Conservation (phyloP, 768 basidiomycete species). For the Tylopilus plumbeoviolaceoides region DNA sequence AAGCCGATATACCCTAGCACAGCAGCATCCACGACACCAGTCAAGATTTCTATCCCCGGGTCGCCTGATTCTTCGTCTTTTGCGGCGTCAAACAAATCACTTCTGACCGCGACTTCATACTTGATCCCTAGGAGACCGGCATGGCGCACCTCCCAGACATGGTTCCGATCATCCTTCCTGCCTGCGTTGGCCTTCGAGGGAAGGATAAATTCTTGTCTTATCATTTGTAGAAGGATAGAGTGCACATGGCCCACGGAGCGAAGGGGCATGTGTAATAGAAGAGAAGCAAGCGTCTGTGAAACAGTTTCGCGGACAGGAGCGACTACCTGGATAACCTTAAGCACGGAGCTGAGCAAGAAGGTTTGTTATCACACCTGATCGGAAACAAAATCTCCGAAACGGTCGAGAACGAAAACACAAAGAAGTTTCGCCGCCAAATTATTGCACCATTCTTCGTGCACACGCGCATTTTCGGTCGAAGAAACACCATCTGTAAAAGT, state of each 20-base stretch:
- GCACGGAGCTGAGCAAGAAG: background rate
- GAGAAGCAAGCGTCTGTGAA: slow-evolving; percentile 87
- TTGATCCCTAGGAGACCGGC: slow-evolving; percentile 97
- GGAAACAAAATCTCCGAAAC: slow-evolving; percentile 97
- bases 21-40: slow-evolving; percentile 85
- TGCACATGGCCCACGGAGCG: slow-evolving; percentile 78
- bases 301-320: slow-evolving; percentile 97
- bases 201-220: slow-evolving; percentile 75
- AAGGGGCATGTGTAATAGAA: slow-evolving; percentile 85
- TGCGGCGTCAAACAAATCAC: slow-evolving; percentile 61
- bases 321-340: slow-evolving; percentile 53
- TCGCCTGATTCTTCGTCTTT: slow-evolving; percentile 34
- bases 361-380: slow-evolving; percentile 55
- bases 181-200: slow-evolving; percentile 32
- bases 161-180: slow-evolving; percentile 40
- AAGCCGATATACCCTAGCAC: slow-evolving; percentile 65
- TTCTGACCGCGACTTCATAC: slow-evolving; percentile 94
- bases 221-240: slow-evolving; percentile 85
- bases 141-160: slow-evolving; percentile 96
- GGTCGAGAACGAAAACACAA: slow-evolving; percentile 87
- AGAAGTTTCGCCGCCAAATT: slow-evolving; percentile 81
- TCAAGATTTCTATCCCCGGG: slow-evolving; percentile 55
- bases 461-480: slow-evolving; percentile 53
- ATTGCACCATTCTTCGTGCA: slow-evolving; percentile 88
- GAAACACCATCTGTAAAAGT: slow-evolving; percentile 46